These are phyloP conservation scores for Leishmania major DNA, from an alignment of 208 protist genomes.

Conservation along the genomic window DNA sequence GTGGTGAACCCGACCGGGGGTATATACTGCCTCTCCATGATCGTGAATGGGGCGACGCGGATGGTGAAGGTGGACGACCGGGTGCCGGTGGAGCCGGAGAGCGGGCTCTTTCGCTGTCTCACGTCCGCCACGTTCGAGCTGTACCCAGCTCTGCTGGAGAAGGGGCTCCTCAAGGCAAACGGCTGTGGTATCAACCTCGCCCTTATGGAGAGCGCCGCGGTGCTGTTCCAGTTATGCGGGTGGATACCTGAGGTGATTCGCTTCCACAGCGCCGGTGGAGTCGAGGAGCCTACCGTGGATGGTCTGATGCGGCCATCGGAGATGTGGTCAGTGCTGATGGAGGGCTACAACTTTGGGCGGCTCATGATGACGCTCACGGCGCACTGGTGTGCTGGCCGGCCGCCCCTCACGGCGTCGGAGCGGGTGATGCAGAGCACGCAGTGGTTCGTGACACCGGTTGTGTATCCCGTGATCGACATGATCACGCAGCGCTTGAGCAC, in stretches of 20 bases:
- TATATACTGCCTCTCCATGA: slow-evolving; percentile 80
- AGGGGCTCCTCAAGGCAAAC: slow-evolving; percentile 73
- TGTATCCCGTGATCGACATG: slow-evolving; percentile 27
- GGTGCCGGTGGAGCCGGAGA: slow-evolving; percentile 53
- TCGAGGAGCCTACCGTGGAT: slow-evolving; percentile 10
- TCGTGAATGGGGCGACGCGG: slow-evolving; percentile 79
- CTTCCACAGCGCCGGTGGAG: background rate
- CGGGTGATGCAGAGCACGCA: background rate
- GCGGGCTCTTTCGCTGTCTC: slow-evolving; percentile 40
- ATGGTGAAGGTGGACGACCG: slow-evolving; percentile 80
- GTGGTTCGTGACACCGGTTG: slow-evolving; percentile 1
- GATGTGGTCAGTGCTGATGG: slow-evolving; percentile 24
- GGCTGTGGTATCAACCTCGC: slow-evolving; percentile 76
- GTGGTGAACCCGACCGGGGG: slow-evolving; percentile 69
- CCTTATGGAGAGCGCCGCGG: slow-evolving; percentile 65
- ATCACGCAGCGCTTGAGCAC: slow-evolving; percentile 12
- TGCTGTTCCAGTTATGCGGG: slow-evolving; percentile 77
- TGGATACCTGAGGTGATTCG: slow-evolving; percentile 63
- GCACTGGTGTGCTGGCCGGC: background rate
- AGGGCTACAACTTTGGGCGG: slow-evolving; percentile 20
- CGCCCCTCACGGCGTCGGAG: background rate
- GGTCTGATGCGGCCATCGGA: slow-evolving; percentile 18
- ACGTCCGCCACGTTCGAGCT: slow-evolving; percentile 24
- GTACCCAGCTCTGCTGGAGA: slow-evolving; percentile 77
- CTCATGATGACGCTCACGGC: slow-evolving; percentile 27